Evolutionary conservation across 345 rosid genomes (phyloP).

Genomic region (Arabidopsis arenosa): DNA sequence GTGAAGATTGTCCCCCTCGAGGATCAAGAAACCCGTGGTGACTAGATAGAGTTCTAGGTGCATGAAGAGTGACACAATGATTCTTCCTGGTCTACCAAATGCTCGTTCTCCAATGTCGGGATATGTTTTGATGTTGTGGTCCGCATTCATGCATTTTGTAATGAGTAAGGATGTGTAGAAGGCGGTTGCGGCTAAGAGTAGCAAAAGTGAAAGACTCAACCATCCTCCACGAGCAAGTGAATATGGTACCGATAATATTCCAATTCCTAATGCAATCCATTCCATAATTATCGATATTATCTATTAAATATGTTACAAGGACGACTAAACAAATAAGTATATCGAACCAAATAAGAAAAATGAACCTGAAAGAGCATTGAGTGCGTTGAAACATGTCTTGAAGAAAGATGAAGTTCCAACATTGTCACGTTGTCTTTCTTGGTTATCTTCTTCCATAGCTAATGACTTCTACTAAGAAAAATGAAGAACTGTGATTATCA

Average conservation of each 20-base stretch:
- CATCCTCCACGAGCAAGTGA: conserved; percentile 60
- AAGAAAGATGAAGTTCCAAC: conserved; percentile 35
- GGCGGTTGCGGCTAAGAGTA: conserved; percentile 48
- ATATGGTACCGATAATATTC: conserved; percentile 56
- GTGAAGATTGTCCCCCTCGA: conserved; percentile 58
- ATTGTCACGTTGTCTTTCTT: conserved; percentile 13
- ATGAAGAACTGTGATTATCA: not conserved
- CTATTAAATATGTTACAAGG: not conserved
- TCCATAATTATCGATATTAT: not conserved
- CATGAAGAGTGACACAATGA: conserved; percentile 49
- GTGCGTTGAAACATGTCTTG: conserved; percentile 44
- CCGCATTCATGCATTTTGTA: conserved; percentile 48
- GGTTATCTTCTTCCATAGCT: conserved; percentile 42
- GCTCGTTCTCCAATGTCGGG: conserved; percentile 50
- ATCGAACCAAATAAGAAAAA: not conserved
- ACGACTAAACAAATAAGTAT: not conserved
- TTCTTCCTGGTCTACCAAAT: conserved; percentile 52
- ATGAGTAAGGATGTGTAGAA: conserved; percentile 51
- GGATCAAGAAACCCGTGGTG: conserved; percentile 51
- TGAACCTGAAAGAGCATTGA: conserved; percentile 43
- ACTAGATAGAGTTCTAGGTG: conserved; percentile 56
- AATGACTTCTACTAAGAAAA: not conserved
- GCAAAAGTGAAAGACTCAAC: conserved; percentile 49
- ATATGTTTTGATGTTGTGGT: conserved; percentile 45
- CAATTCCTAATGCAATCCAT: conserved; percentile 43